Evolutionary conservation across 805 yeast genomes (phyloP).

Genomic region (Starmera quercuum): DNA sequence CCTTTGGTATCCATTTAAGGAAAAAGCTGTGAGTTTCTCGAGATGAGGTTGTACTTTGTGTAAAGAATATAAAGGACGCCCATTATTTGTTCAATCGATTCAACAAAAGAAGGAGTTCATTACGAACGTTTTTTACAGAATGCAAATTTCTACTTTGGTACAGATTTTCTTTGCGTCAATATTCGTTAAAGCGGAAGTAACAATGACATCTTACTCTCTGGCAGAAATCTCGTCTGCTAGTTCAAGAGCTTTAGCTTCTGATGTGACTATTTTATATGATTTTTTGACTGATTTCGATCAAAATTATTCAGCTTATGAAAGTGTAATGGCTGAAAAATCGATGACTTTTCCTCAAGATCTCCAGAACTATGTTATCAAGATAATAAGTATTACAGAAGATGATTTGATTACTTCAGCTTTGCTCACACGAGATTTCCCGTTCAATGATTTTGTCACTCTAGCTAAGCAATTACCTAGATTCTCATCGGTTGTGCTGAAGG

Average conservation of each 20-base stretch:
- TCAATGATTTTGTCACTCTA: constrained; percentile 26
- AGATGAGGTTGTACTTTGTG: too few species aligned
- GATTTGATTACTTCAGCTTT: constrained; percentile 20
- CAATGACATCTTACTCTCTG: not conserved
- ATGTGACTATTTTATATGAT: constrained; percentile 12
- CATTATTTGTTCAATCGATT: too few species aligned
- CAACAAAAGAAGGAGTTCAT: too few species aligned
- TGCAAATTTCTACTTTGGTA: too few species aligned
- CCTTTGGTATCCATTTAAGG: too few species aligned
- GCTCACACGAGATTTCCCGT: constrained; percentile 24
- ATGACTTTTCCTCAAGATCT: constrained; percentile 26
- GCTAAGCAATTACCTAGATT: constrained; percentile 21
- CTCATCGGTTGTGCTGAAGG: constrained; percentile 5
- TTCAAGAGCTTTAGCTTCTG: constrained; percentile 12
- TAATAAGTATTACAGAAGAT: constrained; percentile 19
- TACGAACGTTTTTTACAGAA: too few species aligned
- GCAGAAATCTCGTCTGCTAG: constrained; percentile 12
- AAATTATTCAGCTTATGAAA: constrained; percentile 9
- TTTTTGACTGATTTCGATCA: constrained; percentile 14
- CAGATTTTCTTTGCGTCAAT: too few species aligned
- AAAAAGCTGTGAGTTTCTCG: too few species aligned
- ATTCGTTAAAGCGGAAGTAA: too few species aligned
- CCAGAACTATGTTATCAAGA: constrained; percentile 24
- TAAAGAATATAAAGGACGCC: too few species aligned
- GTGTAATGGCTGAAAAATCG: constrained; percentile 15